Percentiles rank a stretch among this genome's conserved stretches.
Conservation (phyloP, 2,329 filamentous ascomycete genomes). For the Epichloe festucae region DNA sequence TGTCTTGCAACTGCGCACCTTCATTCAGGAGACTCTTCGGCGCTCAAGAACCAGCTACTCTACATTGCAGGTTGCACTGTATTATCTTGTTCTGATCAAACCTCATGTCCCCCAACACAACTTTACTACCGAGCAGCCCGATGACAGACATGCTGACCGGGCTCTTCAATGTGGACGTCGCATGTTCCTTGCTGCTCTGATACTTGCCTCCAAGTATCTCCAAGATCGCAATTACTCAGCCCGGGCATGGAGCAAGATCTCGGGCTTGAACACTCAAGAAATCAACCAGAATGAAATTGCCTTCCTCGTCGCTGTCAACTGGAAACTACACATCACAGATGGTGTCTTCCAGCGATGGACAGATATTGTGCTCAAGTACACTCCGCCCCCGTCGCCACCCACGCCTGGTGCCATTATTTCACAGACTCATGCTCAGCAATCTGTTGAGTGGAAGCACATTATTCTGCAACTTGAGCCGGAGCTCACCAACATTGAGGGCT, state of each 20-base stretch:
- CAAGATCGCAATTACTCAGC: conserved; percentile 98
- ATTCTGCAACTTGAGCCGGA: conserved; percentile 44
- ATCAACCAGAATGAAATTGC: conserved; percentile 96
- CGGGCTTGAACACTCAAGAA: conserved; percentile 80
- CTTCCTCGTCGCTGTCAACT: conserved; percentile 80
- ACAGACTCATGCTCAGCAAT: conserved; percentile 32
- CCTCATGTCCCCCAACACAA: conserved; percentile 71
- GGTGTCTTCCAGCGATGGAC: conserved; percentile 86
- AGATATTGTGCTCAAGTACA: conserved; percentile 78
- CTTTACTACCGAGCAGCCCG: conserved; percentile 74
- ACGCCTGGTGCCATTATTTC: conserved; percentile 34
- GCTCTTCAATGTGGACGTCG: conserved; percentile 90
- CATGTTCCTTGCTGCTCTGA: conserved; percentile 92
- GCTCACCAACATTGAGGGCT: conserved; percentile 43
- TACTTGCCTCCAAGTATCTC: conserved; percentile 93
- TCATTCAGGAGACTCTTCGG: conserved; percentile 93
- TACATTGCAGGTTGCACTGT: conserved; percentile 89
- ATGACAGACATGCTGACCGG: conserved; percentile 57
- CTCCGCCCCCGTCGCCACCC: conserved; percentile 52
- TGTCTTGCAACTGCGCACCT: conserved; percentile 80
- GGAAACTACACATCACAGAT: conserved; percentile 89
- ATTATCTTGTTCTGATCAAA: conserved; percentile 92
- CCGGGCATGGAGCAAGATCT: conserved; percentile 97
- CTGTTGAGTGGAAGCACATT: conserved; percentile 43
- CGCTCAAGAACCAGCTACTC: conserved; percentile 95